phyloP scores from a whole-genome alignment of 2,329 filamentous ascomycete genomes.

The Cladophialophora psammophila region DNA sequence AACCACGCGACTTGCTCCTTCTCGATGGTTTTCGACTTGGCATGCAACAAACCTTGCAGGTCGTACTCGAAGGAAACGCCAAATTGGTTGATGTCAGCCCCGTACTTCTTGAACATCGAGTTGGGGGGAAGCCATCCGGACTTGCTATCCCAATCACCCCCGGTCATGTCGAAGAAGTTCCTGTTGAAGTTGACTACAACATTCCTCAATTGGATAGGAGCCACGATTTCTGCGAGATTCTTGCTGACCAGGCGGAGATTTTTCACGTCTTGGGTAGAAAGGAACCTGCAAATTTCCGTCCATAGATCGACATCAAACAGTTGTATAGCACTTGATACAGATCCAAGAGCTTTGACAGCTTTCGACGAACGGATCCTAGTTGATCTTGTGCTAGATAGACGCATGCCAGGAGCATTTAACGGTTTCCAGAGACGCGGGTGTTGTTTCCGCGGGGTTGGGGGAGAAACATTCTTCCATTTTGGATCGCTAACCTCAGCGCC shows the following conservation, averaged over 20 bases:
- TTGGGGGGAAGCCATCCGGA: constrained; percentile 48
- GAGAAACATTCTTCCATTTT: not conserved
- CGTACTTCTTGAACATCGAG: constrained; percentile 69
- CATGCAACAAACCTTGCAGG: constrained; percentile 51
- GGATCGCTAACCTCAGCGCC: not conserved
- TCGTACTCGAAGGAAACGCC: constrained; percentile 74
- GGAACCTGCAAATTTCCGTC: constrained; percentile 61
- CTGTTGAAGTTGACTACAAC: constrained; percentile 72
- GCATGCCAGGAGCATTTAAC: not conserved
- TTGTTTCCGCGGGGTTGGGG: not conserved
- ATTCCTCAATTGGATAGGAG: constrained; percentile 65
- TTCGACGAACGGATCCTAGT: not conserved
- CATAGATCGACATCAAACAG: constrained; percentile 69
- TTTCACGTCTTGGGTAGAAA: constrained; percentile 66
- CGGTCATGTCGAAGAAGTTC: constrained; percentile 58
- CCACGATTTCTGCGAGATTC: constrained; percentile 66
- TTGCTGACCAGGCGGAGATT: constrained; percentile 67
- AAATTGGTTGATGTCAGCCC: constrained; percentile 67
- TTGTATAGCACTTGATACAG: constrained; percentile 1
- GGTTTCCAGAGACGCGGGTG: constrained; percentile 15
- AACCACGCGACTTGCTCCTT: constrained; percentile 66
- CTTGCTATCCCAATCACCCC: constrained; percentile 45
- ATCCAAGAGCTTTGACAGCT: not conserved
- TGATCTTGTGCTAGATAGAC: not conserved
- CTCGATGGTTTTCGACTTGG: constrained; percentile 64